These are phyloP conservation scores for Oxalis stricta DNA, from an alignment of 441 rosid species.

Conservation along the genomic window DNA sequence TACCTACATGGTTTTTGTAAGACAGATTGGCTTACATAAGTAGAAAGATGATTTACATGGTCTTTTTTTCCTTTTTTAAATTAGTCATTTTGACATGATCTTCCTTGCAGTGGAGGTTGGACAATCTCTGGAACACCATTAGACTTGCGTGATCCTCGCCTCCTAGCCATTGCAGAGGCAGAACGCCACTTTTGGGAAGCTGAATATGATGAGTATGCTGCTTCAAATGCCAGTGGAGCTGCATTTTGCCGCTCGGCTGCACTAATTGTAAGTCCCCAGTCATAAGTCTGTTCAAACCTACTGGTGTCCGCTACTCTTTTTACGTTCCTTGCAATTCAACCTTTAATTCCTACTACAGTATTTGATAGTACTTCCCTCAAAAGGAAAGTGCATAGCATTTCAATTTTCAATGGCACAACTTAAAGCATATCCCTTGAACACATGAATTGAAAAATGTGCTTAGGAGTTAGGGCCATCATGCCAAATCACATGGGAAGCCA, in stretches of 20 bases:
- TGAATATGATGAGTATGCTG: conserved; percentile 60
- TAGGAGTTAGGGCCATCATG: too few species aligned
- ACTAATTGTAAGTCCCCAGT: conserved; percentile 32
- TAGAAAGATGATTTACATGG: too few species aligned
- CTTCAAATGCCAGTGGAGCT: conserved; percentile 54
- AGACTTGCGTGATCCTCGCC: conserved; percentile 54
- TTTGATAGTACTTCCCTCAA: too few species aligned
- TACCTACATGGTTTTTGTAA: too few species aligned
- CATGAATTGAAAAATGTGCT: too few species aligned
- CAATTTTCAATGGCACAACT: too few species aligned
- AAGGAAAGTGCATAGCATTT: too few species aligned
- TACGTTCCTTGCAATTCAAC: background rate
- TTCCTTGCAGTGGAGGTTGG: conserved; percentile 43
- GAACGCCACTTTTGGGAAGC: conserved; percentile 64
- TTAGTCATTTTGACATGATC: too few species aligned
- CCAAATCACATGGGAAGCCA: too few species aligned
- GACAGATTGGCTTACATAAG: too few species aligned
- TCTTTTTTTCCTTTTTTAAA: too few species aligned
- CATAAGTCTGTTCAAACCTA: background rate
- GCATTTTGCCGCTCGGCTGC: conserved; percentile 75
- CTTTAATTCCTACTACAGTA: background rate
- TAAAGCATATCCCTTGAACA: too few species aligned
- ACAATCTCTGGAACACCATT: conserved; percentile 41
- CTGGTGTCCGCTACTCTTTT: background rate
- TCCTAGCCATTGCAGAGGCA: conserved; percentile 65